Conservation (phyloP, 2,329 filamentous ascomycete species). For the Hypoxylon sp. region DNA sequence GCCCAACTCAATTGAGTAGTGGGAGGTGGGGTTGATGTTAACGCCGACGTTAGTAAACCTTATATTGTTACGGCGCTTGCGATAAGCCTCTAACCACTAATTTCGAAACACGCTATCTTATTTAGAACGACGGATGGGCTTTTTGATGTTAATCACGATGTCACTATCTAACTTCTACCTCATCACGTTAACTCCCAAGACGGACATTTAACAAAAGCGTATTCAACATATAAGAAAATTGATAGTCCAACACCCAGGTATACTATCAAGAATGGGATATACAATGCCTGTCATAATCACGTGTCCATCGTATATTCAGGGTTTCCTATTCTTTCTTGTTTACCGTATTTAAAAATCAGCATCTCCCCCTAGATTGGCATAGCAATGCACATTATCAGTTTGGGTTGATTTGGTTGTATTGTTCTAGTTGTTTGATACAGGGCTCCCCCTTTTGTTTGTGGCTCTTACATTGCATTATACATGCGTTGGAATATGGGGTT, state of each 20-base stretch:
- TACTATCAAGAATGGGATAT: too few species aligned
- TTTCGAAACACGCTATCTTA: not conserved
- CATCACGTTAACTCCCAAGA: too few species aligned
- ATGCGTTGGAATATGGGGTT: not conserved
- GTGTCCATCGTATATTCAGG: too few species aligned
- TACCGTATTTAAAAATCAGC: too few species aligned
- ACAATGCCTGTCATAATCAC: too few species aligned
- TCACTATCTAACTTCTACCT: too few species aligned
- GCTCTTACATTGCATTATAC: not conserved
- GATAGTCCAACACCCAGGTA: too few species aligned
- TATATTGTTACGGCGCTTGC: constrained; percentile 5
- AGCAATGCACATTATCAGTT: too few species aligned
- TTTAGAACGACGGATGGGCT: not conserved
- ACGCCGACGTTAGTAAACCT: constrained; percentile 1
- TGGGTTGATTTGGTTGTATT: not conserved
- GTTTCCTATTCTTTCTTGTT: too few species aligned
- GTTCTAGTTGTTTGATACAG: not conserved
- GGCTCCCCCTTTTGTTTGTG: not conserved
- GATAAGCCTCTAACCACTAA: constrained; percentile 24
- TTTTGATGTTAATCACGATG: not conserved
- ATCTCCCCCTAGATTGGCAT: too few species aligned
- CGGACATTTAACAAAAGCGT: too few species aligned
- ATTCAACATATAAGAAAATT: too few species aligned
- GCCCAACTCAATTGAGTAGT: constrained; percentile 19
- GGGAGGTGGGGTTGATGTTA: constrained; percentile 32